Evolutionary conservation across 1,139 yeast genomes (phyloP).

Genomic region (Taphrina confusa): DNA sequence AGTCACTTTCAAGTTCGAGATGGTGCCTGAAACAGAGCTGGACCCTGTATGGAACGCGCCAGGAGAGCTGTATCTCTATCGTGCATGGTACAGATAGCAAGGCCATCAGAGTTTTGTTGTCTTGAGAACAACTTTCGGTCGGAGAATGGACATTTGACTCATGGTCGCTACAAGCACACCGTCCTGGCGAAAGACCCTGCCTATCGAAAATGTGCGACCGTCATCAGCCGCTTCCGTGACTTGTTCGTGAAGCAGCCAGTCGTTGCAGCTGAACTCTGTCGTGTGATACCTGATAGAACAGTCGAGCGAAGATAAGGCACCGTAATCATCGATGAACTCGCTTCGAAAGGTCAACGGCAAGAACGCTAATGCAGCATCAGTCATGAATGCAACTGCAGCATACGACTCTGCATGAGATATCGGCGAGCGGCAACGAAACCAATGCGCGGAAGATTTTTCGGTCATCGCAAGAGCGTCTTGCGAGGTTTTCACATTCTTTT

Average conservation of each 20-base stretch:
- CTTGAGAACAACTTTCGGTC: constrained; percentile 1
- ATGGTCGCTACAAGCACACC: constrained; percentile 8
- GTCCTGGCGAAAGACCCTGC: constrained; percentile 15
- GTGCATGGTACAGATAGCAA: not conserved
- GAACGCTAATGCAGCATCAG: constrained; percentile 14
- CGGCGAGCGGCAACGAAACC: constrained; percentile 3
- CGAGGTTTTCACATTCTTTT: not conserved
- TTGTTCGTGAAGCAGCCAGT: constrained; percentile 11
- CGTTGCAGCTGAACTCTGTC: constrained; percentile 12
- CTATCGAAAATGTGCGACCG: constrained; percentile 15
- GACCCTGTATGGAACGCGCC: constrained; percentile 15
- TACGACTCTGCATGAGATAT: constrained; percentile 6
- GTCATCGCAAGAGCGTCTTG: constrained; percentile 5
- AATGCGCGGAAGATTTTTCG: not conserved
- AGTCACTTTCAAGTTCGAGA: constrained; percentile 5
- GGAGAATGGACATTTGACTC: constrained; percentile 7
- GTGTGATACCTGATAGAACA: constrained; percentile 14
- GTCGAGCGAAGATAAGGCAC: constrained; percentile 11
- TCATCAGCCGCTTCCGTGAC: constrained; percentile 19
- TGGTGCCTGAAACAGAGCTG: constrained; percentile 9
- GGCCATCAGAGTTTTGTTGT: not conserved
- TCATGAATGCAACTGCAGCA: constrained; percentile 10
- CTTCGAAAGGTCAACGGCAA: constrained; percentile 7
- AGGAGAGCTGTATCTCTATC: constrained; percentile 12
- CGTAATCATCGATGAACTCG: constrained; percentile 2